phyloP scores from a whole-genome alignment of 345 rosid genomes.

The Carallia brachiata region DNA sequence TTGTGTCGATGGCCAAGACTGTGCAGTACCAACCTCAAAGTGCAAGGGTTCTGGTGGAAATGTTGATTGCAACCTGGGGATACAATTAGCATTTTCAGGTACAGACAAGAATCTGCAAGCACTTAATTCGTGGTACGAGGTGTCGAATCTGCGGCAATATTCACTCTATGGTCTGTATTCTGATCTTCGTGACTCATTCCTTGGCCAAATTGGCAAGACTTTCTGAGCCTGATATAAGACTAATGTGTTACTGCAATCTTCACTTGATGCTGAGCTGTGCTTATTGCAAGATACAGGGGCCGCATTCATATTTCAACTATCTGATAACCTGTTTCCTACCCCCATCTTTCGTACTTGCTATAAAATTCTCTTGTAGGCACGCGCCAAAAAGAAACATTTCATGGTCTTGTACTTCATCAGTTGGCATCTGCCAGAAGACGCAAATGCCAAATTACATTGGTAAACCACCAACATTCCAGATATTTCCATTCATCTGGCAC shows the following conservation, averaged over 20 bases:
- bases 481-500: too few relatives aligned
- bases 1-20: slow-evolving; percentile 60
- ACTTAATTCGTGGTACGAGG: slow-evolving; percentile 88
- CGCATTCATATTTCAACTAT: not conserved
- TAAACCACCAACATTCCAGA: too few relatives aligned
- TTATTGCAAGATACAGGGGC: not conserved
- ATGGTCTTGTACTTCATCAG: too few relatives aligned
- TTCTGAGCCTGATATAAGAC: slow-evolving; percentile 5
- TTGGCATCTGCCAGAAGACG: too few relatives aligned
- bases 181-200: slow-evolving; percentile 28
- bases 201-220: slow-evolving; percentile 9
- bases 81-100: slow-evolving; percentile 80
- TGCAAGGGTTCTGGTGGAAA: slow-evolving; percentile 51
- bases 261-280: not conserved
- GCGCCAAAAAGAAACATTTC: not conserved
- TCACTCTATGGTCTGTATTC: slow-evolving; percentile 63
- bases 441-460: too few relatives aligned
- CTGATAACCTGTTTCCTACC: too few relatives aligned
- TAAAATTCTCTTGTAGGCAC: not conserved
- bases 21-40: slow-evolving; percentile 58
- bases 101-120: slow-evolving; percentile 71
- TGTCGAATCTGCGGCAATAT: slow-evolving; percentile 56
- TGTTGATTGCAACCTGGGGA: slow-evolving; percentile 49
- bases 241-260: not conserved
- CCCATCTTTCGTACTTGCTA: too few relatives aligned